These are phyloP conservation scores for Lasiodiplodia citricola DNA, from an alignment of 2,329 filamentous ascomycete species.

Conservation along the genomic window DNA sequence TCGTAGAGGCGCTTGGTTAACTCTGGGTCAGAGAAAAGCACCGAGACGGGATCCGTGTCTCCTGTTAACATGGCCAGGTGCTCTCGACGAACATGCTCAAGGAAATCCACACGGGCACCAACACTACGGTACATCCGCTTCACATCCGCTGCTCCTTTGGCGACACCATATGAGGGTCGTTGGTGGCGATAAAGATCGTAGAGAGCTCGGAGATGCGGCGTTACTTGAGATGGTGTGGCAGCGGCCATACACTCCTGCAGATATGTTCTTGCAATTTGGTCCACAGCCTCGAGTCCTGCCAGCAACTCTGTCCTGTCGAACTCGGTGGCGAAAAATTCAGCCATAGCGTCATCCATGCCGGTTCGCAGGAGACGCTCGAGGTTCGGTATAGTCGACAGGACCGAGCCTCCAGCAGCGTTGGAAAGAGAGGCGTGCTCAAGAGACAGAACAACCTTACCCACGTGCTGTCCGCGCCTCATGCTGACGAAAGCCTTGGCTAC, in stretches of 20 bases:
- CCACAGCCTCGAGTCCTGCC: neutral
- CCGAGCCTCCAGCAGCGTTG: neutral
- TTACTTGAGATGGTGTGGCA: neutral
- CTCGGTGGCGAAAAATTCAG: neutral
- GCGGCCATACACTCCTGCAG: neutral
- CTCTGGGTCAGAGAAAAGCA: neutral
- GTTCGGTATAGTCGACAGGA: neutral
- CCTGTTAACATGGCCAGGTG: neutral
- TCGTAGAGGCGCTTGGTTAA: neutral
- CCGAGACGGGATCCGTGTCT: neutral
- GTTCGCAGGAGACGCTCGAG: neutral
- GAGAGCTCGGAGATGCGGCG: neutral
- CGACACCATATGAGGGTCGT: too few relatives aligned
- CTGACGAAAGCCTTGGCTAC: neutral
- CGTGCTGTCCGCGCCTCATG: slow-evolving; percentile 10
- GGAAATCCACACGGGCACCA: neutral
- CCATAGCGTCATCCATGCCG: neutral
- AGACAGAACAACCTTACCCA: slow-evolving; percentile 31
- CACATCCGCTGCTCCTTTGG: too few relatives aligned
- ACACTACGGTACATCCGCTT: neutral
- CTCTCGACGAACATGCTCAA: neutral
- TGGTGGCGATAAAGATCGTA: neutral
- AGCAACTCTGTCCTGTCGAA: neutral
- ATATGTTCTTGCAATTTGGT: too few relatives aligned
- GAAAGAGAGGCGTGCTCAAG: neutral